phyloP scores from a whole-genome alignment of 2,329 filamentous ascomycete species.

The Tetracladium maxilliforme region DNA sequence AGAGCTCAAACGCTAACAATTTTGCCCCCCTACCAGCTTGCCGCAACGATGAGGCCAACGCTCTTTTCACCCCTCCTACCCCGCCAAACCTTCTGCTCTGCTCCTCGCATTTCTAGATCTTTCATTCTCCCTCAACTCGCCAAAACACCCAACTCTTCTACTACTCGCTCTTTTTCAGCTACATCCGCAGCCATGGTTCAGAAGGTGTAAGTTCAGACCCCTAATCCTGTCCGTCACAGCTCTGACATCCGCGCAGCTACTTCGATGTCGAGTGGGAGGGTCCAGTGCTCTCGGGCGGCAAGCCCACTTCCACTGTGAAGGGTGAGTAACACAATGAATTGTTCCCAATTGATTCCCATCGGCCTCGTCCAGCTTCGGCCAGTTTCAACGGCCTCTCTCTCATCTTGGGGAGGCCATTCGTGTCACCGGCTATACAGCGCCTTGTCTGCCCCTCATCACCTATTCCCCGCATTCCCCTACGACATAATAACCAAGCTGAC shows the following conservation, averaged over 20 bases:
- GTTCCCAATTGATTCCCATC: conserved; percentile 6
- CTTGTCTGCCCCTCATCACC: too few relatives aligned
- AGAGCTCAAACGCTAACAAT: too few relatives aligned
- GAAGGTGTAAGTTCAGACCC: conserved; percentile 45
- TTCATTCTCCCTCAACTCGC: conserved; percentile 20
- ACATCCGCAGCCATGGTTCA: conserved; percentile 61
- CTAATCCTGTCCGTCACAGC: conserved; percentile 6
- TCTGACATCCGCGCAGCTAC: conserved; percentile 27
- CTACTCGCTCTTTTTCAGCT: conserved; percentile 16
- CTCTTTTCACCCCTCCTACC: conserved; percentile 17
- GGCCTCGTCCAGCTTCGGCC: conserved; percentile 5
- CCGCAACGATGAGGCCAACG: background rate
- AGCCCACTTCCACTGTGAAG: conserved; percentile 37
- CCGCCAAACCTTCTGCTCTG: conserved; percentile 18
- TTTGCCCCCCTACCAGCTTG: too few relatives aligned
- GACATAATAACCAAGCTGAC: conserved; percentile 3
- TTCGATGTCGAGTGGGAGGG: conserved; percentile 65
- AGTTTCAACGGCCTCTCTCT: too few relatives aligned
- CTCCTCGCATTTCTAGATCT: conserved; percentile 23
- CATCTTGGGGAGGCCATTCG: too few relatives aligned
- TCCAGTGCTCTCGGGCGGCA: conserved; percentile 46
- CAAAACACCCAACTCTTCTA: conserved; percentile 20
- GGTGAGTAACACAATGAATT: conserved; percentile 46
- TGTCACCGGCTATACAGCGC: too few relatives aligned
- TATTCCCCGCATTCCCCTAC: conserved; percentile 1